A percentile compares a stretch with the other conserved stretches of the same genome.
These are phyloP conservation scores for Turritis glabra DNA, from an alignment of 345 rosid species.

Conservation along the genomic window DNA sequence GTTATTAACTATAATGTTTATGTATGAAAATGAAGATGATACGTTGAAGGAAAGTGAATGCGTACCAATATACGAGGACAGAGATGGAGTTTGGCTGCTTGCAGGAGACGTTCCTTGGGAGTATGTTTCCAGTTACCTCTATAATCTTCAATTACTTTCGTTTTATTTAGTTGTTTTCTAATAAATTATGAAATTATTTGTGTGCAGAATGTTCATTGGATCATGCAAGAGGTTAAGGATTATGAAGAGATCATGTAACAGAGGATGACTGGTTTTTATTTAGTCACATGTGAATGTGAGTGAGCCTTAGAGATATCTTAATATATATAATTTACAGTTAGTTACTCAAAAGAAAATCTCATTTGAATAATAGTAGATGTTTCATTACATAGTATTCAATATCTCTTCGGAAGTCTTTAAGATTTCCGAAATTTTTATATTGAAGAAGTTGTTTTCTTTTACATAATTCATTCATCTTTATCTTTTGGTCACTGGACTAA, in stretches of 20 bases:
- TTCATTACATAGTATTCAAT: background rate
- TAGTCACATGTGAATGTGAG: background rate
- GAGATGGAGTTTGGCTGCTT: conserved; percentile 90
- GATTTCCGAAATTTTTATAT: background rate
- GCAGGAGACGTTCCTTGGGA: conserved; percentile 93
- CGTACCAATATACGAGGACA: conserved; percentile 78
- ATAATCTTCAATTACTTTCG: background rate
- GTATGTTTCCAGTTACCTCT: conserved; percentile 39
- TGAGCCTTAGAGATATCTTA: conserved; percentile 11
- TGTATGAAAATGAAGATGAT: conserved; percentile 36
- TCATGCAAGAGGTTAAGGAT: conserved; percentile 68
- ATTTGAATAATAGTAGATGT: background rate
- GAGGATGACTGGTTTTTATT: background rate
- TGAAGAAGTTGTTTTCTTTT: background rate
- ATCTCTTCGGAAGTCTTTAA: background rate
- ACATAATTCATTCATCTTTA: background rate
- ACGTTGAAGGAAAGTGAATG: conserved; percentile 47
- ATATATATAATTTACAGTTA: background rate
- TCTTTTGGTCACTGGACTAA: background rate
- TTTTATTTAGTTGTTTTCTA: background rate
- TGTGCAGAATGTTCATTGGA: conserved; percentile 59
- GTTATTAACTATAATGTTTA: background rate
- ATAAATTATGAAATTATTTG: background rate
- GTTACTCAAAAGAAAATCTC: background rate
- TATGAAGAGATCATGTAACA: conserved; percentile 49